A percentile compares a stretch with the other conserved stretches of the same genome.
Evolutionary conservation across 176 grass and related monocot genomes (phyloP).

Genomic region (Ensete glaucum): DNA sequence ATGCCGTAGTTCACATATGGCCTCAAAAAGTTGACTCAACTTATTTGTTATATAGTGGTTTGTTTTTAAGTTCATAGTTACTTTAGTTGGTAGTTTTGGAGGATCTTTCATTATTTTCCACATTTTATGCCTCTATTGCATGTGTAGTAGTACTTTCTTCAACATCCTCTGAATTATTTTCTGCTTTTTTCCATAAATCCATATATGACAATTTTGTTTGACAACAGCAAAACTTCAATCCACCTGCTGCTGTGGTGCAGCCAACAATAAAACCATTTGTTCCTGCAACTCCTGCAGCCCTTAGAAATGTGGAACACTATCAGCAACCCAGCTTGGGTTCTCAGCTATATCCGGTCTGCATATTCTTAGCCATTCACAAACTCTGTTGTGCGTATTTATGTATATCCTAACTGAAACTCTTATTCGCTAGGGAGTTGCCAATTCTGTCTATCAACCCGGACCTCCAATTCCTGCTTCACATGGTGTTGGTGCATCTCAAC

Average conservation of each 20-base stretch:
- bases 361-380: neutral
- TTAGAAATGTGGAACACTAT: constrained; percentile 87
- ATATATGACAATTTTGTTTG: neutral
- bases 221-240: constrained; percentile 39
- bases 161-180: neutral
- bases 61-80: too few relatives aligned
- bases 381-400: neutral
- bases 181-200: neutral
- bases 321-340: constrained; percentile 81
- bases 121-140: neutral
- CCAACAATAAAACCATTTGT: constrained; percentile 58
- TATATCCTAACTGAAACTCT: constrained; percentile 13
- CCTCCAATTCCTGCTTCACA: constrained; percentile 24
- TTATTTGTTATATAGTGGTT: too few relatives aligned
- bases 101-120: too few relatives aligned
- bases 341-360: constrained; percentile 72
- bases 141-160: neutral
- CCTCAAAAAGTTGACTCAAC: too few relatives aligned
- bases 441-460: constrained; percentile 39
- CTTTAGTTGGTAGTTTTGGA: too few relatives aligned
- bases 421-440: constrained; percentile 27
- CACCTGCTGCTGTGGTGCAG: constrained; percentile 25
- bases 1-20: too few relatives aligned
- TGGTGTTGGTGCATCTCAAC: constrained; percentile 27
- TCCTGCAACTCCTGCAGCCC: constrained; percentile 47